phyloP scores from a whole-genome alignment of 202 grass and related monocot genomes.

The Setaria italica region DNA sequence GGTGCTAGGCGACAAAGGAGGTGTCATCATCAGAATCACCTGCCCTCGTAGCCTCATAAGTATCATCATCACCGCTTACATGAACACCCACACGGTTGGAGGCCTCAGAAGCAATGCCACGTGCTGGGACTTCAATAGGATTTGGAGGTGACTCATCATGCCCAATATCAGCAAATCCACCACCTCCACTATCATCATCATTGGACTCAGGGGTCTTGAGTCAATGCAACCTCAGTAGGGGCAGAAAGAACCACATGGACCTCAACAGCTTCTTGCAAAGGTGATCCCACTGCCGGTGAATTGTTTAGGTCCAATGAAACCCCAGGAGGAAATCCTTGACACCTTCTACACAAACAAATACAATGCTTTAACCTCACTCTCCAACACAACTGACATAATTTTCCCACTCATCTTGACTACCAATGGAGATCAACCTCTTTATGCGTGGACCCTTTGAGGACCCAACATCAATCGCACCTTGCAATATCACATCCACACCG shows the following conservation, averaged over 20 bases:
- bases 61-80: neutral
- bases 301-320: no score
- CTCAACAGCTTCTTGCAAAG: no score
- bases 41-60: neutral
- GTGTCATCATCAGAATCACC: neutral
- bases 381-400: neutral
- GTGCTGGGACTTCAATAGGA: fast-evolving
- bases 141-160: no score
- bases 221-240: no score
- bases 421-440: neutral
- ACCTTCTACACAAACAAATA: neutral
- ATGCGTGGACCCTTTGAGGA: neutral
- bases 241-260: no score
- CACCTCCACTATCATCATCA: no score
- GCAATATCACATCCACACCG: neutral
- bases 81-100: neutral
- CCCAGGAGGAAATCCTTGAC: fast-evolving
- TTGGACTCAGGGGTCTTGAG: no score
- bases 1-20: neutral
- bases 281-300: no score
- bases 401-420: neutral
- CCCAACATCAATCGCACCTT: neutral
- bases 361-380: no score
- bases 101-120: no score
- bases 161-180: no score